Evolutionary conservation across 2,329 filamentous ascomycete genomes (phyloP).

Genomic region (Pezicula carpinea): DNA sequence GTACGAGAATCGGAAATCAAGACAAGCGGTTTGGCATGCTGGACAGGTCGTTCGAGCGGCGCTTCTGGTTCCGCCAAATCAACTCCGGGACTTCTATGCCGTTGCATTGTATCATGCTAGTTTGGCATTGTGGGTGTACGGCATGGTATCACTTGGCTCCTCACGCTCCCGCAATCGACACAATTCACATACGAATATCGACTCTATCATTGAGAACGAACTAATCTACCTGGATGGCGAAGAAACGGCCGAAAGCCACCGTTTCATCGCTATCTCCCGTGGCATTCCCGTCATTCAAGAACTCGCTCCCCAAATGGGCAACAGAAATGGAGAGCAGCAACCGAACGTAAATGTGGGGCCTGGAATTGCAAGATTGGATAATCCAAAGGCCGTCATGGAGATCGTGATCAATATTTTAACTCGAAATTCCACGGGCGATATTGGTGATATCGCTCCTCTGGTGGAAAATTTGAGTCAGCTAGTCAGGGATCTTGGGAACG

Average conservation of each 20-base stretch:
- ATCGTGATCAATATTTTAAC: slow-evolving; percentile 7
- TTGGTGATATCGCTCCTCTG: slow-evolving; percentile 45
- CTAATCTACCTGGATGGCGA: slow-evolving; percentile 8
- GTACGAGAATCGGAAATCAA: slow-evolving; percentile 49
- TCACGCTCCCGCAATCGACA: background rate
- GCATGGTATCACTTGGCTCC: slow-evolving; percentile 40
- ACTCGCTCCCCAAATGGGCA: background rate
- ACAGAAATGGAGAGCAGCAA: background rate
- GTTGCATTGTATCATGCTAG: slow-evolving; percentile 65
- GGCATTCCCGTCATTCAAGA: slow-evolving; percentile 8
- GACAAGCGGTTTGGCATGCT: slow-evolving; percentile 62
- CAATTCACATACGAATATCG: background rate
- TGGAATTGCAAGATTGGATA: slow-evolving; percentile 4
- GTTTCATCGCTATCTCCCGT: slow-evolving; percentile 9
- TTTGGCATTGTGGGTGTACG: slow-evolving; percentile 65
- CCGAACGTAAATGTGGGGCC: background rate
- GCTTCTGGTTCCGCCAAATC: background rate
- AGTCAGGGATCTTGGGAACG: slow-evolving; percentile 49
- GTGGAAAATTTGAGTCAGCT: slow-evolving; percentile 64
- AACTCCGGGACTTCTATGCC: slow-evolving; percentile 60
- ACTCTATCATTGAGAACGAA: background rate
- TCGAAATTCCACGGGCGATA: background rate
- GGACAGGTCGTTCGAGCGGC: slow-evolving; percentile 62
- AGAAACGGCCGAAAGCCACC: slow-evolving; percentile 4
- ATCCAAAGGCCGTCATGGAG: slow-evolving; percentile 10